Conservation (phyloP, 2,329 filamentous ascomycete genomes). For the Talaromyces verruculosus region DNA sequence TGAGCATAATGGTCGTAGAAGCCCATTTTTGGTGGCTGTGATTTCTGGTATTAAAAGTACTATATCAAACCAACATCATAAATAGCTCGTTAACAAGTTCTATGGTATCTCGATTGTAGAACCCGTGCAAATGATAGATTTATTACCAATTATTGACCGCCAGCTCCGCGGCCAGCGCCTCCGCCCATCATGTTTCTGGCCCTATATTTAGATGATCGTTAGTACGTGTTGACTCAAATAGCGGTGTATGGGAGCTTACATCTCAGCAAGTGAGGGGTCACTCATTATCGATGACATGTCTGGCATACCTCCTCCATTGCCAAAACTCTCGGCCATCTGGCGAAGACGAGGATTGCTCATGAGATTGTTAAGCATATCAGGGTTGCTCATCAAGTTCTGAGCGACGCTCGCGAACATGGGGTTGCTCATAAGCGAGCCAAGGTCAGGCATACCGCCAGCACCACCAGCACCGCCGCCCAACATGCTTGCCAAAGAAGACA, state of each 20-base stretch:
- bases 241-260: conserved; percentile 62
- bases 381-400: conserved; percentile 95
- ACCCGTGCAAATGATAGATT: conserved; percentile 11
- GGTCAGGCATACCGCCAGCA: conserved; percentile 76
- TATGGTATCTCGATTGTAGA: conserved; percentile 6
- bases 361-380: conserved; percentile 82
- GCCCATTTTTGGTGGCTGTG: not conserved
- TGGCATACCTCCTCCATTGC: conserved; percentile 76
- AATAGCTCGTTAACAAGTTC: conserved; percentile 9
- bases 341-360: conserved; percentile 91
- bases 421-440: conserved; percentile 87
- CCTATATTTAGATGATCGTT: conserved; percentile 40
- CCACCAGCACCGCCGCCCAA: conserved; percentile 56
- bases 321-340: conserved; percentile 82
- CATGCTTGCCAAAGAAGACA: conserved; percentile 70
- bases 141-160: conserved; percentile 17
- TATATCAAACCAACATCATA: conserved; percentile 11
- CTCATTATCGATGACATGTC: conserved; percentile 84
- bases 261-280: conserved; percentile 86
- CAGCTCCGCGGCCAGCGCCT: conserved; percentile 43
- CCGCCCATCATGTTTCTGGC: conserved; percentile 69
- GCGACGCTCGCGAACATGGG: conserved; percentile 98
- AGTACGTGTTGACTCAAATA: conserved; percentile 21
- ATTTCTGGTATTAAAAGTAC: conserved; percentile 2
- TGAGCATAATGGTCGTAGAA: not conserved